Conservation (phyloP, 768 basidiomycete genomes). For the Tricholoma matsutake region DNA sequence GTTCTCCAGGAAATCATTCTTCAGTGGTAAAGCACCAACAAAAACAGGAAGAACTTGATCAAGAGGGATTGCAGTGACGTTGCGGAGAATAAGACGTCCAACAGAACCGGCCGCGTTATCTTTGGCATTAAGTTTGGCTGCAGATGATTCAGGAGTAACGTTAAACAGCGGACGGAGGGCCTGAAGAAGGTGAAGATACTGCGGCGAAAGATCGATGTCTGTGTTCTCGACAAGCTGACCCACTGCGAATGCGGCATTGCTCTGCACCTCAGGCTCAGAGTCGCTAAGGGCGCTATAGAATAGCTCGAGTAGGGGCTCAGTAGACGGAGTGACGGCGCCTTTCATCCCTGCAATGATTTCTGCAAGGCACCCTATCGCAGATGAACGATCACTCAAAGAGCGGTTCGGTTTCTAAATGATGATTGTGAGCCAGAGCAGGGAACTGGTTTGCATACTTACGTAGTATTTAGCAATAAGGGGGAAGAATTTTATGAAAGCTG, state of each 20-base stretch:
- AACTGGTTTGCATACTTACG: constrained; percentile 43
- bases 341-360: constrained; percentile 96
- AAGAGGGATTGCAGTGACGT: constrained; percentile 75
- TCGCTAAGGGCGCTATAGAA: constrained; percentile 84
- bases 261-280: constrained; percentile 87
- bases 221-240: constrained; percentile 91
- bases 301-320: constrained; percentile 76
- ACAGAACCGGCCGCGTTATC: constrained; percentile 98
- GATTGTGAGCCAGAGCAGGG: background rate
- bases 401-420: constrained; percentile 71
- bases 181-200: constrained; percentile 75
- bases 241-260: constrained; percentile 93
- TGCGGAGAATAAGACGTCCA: constrained; percentile 80
- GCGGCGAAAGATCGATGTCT: constrained; percentile 72
- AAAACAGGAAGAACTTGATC: constrained; percentile 89
- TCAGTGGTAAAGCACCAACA: constrained; percentile 77
- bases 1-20: constrained; percentile 89
- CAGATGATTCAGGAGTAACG: constrained; percentile 57
- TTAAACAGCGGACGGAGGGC: constrained; percentile 82
- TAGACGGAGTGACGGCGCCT: constrained; percentile 78
- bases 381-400: constrained; percentile 87
- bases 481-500: constrained; percentile 82
- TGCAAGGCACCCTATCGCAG: constrained; percentile 89
- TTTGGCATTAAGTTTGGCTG: constrained; percentile 74
- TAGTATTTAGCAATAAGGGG: constrained; percentile 91